Percentiles rank a stretch among this genome's conserved stretches.
phyloP scores from a whole-genome alignment of 768 basidiomycete genomes.

The Boletus insuetus region DNA sequence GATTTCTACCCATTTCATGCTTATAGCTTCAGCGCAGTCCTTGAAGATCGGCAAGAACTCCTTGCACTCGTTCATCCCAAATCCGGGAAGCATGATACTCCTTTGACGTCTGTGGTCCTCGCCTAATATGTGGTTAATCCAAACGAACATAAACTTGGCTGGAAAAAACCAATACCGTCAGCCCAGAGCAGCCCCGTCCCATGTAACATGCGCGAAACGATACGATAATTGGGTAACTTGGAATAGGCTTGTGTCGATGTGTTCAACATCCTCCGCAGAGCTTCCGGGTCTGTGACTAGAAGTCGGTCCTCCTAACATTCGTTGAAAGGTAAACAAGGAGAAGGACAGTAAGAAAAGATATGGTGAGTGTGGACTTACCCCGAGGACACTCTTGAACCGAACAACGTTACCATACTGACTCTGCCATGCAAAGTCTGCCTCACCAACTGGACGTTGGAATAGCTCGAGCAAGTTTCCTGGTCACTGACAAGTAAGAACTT shows the following conservation, averaged over 20 bases:
- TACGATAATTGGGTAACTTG: conserved; percentile 30
- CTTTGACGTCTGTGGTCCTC: conserved; percentile 50
- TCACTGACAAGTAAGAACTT: conserved; percentile 10
- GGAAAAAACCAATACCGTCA: conserved; percentile 29
- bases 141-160: conserved; percentile 3
- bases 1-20: conserved; percentile 18
- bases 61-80: conserved; percentile 49
- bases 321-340: neutral
- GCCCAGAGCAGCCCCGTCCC: conserved; percentile 40
- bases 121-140: conserved; percentile 17
- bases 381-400: conserved; percentile 22
- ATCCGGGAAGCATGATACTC: conserved; percentile 53
- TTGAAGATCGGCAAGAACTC: conserved; percentile 50
- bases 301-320: conserved; percentile 41
- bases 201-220: conserved; percentile 1
- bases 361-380: conserved; percentile 11
- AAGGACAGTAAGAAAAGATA: too few species aligned
- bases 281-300: conserved; percentile 45
- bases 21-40: conserved; percentile 25
- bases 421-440: conserved; percentile 32
- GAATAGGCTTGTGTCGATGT: conserved; percentile 42
- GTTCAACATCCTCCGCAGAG: conserved; percentile 37
- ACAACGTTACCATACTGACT: conserved; percentile 25
- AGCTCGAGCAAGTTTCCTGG: conserved; percentile 27
- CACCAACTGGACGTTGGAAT: conserved; percentile 23